Evolutionary conservation across 768 basidiomycete species (phyloP).

Genomic region (Leccinum olivaceopallidum): DNA sequence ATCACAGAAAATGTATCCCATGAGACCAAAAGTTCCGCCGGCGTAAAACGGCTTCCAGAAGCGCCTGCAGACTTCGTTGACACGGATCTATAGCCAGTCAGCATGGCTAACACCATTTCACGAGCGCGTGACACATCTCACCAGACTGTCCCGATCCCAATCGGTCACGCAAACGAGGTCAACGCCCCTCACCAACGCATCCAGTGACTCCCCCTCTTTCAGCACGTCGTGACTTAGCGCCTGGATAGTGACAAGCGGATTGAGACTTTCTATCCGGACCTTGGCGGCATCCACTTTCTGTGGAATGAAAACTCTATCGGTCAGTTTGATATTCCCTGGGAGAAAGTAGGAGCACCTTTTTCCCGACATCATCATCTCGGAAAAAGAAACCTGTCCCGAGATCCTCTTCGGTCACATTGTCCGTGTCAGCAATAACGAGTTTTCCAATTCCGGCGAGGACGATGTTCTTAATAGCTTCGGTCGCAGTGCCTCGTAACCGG

Average conservation of each 20-base stretch:
- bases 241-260: constrained; percentile 87
- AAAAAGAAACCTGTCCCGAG: constrained; percentile 93
- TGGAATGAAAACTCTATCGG: constrained; percentile 15
- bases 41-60: constrained; percentile 81
- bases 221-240: constrained; percentile 53
- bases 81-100: constrained; percentile 45
- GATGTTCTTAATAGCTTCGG: constrained; percentile 96
- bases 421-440: constrained; percentile 80
- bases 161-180: constrained; percentile 92
- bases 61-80: constrained; percentile 80
- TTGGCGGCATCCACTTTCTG: constrained; percentile 88
- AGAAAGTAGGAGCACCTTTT: constrained; percentile 55
- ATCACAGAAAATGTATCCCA: constrained; percentile 95
- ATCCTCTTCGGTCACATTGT: constrained; percentile 78
- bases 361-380: constrained; percentile 89
- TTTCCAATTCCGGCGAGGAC: constrained; percentile 95
- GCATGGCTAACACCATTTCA: neutral
- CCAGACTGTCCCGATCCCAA: constrained; percentile 65
- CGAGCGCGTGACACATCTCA: constrained; percentile 40
- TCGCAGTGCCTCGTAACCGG: constrained; percentile 78
- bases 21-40: constrained; percentile 88
- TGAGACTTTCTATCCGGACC: constrained; percentile 82
- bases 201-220: constrained; percentile 53
- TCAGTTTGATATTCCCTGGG: constrained; percentile 44
- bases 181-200: constrained; percentile 59